Conservation (phyloP, 2,329 filamentous ascomycete genomes). For the Neopestalotiopsis clavispora region DNA sequence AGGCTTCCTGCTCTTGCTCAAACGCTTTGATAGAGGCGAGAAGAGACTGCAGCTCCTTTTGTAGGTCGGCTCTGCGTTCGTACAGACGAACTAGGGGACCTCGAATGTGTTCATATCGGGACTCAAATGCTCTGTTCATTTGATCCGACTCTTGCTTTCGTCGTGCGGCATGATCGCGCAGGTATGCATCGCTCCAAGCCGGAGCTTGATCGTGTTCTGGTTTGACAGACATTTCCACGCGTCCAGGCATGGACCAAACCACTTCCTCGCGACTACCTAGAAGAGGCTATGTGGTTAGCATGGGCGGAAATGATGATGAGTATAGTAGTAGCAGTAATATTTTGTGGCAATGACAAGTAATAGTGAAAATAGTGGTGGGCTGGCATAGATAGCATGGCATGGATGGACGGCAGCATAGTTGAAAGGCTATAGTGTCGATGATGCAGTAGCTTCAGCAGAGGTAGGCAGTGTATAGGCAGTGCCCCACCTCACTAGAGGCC, state of each 20-base stretch:
- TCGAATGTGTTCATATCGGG: constrained; percentile 27
- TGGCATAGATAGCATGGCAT: not conserved
- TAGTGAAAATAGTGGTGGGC: not conserved
- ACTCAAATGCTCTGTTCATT: constrained; percentile 26
- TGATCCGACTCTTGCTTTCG: constrained; percentile 31
- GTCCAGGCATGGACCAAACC: constrained; percentile 7
- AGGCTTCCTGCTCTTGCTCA: constrained; percentile 30
- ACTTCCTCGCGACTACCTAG: constrained; percentile 8
- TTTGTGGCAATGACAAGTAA: no score
- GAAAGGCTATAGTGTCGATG: not conserved
- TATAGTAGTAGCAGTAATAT: no score
- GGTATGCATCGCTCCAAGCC: constrained; percentile 22
- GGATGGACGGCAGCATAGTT: not conserved
- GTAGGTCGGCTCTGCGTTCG: constrained; percentile 26
- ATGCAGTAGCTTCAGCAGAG: constrained; percentile 10
- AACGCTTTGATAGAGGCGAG: constrained; percentile 26
- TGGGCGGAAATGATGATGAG: no score
- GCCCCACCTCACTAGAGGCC: constrained; percentile 12
- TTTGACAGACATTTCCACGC: constrained; percentile 18
- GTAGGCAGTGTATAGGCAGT: constrained; percentile 2
- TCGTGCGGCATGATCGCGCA: constrained; percentile 27
- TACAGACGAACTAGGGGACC: constrained; percentile 28
- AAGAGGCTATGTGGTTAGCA: not conserved
- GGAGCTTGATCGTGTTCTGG: constrained; percentile 13
- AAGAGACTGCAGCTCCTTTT: constrained; percentile 28